A percentile compares a stretch with the other conserved stretches of the same genome.
Evolutionary conservation across 2,329 filamentous ascomycete genomes (phyloP).

Genomic region (Hansfordia pulvinata): DNA sequence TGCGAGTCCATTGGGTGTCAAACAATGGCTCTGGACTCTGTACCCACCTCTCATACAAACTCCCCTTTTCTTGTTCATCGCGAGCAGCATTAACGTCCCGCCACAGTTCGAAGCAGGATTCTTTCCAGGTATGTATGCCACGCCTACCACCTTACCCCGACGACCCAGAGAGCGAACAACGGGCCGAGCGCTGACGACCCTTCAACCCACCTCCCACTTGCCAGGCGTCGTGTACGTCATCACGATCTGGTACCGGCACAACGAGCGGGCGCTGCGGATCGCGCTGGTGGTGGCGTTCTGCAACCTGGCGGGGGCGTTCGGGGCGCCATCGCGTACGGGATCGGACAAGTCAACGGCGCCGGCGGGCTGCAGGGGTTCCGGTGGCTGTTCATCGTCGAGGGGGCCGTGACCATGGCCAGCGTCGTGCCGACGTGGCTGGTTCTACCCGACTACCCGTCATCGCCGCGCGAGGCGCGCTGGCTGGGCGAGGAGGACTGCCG

Average conservation of each 20-base stretch:
- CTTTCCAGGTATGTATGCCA: conserved; percentile 34
- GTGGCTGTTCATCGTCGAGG: conserved; percentile 38
- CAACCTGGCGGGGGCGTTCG: conserved; percentile 51
- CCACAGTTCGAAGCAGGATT: conserved; percentile 35
- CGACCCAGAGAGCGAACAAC: conserved; percentile 53
- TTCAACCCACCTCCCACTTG: conserved; percentile 26
- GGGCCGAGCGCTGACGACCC: conserved; percentile 45
- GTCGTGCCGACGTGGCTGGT: conserved; percentile 9
- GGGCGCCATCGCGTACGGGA: conserved; percentile 46
- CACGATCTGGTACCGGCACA: conserved; percentile 12
- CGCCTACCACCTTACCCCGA: conserved; percentile 39
- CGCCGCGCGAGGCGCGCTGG: conserved; percentile 10
- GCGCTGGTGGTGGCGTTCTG: conserved; percentile 59
- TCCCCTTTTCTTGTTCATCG: too few species aligned
- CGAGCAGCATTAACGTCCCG: conserved; percentile 2
- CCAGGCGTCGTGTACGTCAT: conserved; percentile 12
- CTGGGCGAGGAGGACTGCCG: conserved; percentile 8
- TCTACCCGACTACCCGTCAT: conserved; percentile 12
- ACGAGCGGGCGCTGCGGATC: conserved; percentile 9
- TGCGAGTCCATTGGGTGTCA: too few species aligned
- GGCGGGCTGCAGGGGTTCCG: conserved; percentile 29
- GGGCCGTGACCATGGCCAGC: conserved; percentile 39
- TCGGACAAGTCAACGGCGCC: conserved; percentile 39
- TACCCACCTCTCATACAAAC: too few species aligned
- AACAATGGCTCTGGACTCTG: too few species aligned